These are phyloP conservation scores for Turritis glabra DNA, from an alignment of 345 rosid species.

Conservation along the genomic window DNA sequence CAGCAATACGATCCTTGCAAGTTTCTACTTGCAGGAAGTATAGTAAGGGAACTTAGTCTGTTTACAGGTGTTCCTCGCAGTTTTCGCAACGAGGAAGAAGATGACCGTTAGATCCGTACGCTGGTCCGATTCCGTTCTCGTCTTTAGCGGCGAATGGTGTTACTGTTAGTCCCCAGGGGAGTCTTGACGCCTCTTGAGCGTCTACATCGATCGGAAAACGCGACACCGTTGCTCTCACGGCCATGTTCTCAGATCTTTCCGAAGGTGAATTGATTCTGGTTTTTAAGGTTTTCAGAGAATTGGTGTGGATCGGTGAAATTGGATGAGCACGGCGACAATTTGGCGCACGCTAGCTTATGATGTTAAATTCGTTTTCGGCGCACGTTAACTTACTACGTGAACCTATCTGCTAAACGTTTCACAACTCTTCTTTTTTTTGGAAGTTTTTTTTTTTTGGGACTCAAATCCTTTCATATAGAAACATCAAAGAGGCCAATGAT, in stretches of 20 bases:
- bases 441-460: no score
- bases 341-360: conserved; percentile 14
- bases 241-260: conserved; percentile 44
- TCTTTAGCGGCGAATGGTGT: conserved; percentile 87
- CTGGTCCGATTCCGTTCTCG: conserved; percentile 77
- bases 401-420: no score
- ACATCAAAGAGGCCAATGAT: no score
- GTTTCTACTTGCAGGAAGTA: conserved; percentile 67
- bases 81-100: conserved; percentile 89
- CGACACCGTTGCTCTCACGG: conserved; percentile 76
- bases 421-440: no score
- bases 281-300: not conserved
- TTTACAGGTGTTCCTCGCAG: conserved; percentile 38
- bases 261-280: not conserved
- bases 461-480: no score
- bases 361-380: not conserved
- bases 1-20: conserved; percentile 86
- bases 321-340: conserved; percentile 12
- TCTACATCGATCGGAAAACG: conserved; percentile 83
- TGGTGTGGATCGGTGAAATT: conserved; percentile 12
- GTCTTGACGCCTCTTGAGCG: conserved; percentile 76
- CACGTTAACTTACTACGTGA: no score
- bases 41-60: not conserved
- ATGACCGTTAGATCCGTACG: conserved; percentile 79
- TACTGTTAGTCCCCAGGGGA: conserved; percentile 92